Percentiles rank a stretch among this genome's conserved stretches.
Evolutionary conservation across 2,329 filamentous ascomycete genomes (phyloP).

Genomic region (Pseudogymnoascus sp.): DNA sequence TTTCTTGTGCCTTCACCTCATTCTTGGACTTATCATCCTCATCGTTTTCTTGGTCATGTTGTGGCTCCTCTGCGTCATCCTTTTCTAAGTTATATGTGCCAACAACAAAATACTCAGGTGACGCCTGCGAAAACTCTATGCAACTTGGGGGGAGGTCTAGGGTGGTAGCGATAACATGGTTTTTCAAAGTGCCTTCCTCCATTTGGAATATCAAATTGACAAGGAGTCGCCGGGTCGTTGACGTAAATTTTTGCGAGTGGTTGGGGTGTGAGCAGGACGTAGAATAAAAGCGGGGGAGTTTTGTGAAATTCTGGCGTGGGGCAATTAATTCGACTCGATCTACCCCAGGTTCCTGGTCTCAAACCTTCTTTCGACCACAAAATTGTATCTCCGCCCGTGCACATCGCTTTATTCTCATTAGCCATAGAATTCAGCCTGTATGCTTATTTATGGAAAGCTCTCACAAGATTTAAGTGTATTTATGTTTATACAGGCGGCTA

Average conservation of each 20-base stretch:
- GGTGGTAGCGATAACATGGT: conserved; percentile 28
- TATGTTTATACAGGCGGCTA: neutral
- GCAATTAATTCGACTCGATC: conserved; percentile 3
- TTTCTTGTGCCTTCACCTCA: conserved; percentile 43
- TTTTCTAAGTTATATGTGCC: conserved; percentile 76
- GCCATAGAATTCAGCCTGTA: neutral
- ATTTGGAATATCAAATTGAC: conserved; percentile 2
- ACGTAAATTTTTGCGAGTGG: neutral
- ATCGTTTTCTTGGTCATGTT: neutral
- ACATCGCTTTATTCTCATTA: neutral
- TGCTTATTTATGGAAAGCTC: neutral
- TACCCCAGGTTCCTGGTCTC: neutral
- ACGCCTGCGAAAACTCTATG: conserved; percentile 60
- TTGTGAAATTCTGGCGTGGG: conserved; percentile 3
- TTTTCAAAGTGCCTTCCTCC: conserved; percentile 1
- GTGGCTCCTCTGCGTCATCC: conserved; percentile 21
- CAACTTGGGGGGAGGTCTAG: conserved; percentile 68
- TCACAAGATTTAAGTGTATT: neutral
- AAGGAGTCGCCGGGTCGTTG: neutral
- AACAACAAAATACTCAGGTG: conserved; percentile 61
- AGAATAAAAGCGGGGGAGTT: neutral
- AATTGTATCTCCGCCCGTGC: neutral
- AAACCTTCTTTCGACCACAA: neutral
- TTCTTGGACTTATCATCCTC: neutral
- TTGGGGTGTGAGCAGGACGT: neutral